Conservation (phyloP, 1,139 yeast genomes). For the Yamadazyma atlantica region DNA sequence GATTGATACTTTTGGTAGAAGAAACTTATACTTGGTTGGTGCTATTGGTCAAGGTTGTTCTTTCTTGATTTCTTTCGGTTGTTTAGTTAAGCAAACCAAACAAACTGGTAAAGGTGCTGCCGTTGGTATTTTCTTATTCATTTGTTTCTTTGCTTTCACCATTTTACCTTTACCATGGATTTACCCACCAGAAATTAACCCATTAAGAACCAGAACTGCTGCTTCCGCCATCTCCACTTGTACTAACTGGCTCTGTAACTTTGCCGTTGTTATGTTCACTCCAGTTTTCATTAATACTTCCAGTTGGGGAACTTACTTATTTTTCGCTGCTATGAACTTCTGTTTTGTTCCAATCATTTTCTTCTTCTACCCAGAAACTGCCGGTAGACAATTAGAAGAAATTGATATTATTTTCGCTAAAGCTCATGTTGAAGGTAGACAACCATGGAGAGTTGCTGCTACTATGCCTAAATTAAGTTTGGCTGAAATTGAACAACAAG, state of each 20-base stretch:
- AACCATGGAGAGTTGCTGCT: constrained; percentile 50
- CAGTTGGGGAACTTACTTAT: constrained; percentile 42
- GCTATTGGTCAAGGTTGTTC: constrained; percentile 44
- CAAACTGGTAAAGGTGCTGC: constrained; percentile 44
- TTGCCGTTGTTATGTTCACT: constrained; percentile 46
- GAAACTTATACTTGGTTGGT: constrained; percentile 52
- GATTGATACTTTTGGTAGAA: constrained; percentile 63
- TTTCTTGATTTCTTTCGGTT: constrained; percentile 38
- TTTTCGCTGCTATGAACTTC: constrained; percentile 38
- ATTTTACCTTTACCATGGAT: constrained; percentile 56
- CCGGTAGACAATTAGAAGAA: constrained; percentile 46
- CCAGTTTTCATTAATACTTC: constrained; percentile 38
- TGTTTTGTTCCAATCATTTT: constrained; percentile 37
- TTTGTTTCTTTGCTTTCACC: constrained; percentile 52
- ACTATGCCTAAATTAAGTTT: constrained; percentile 44
- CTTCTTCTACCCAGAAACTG: constrained; percentile 48
- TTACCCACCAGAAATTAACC: constrained; percentile 60
- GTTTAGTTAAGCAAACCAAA: constrained; percentile 31
- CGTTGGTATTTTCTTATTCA: constrained; percentile 51
- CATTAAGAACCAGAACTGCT: constrained; percentile 55
- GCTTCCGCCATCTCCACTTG: constrained; percentile 50
- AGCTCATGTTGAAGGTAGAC: constrained; percentile 43
- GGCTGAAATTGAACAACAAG: constrained; percentile 47
- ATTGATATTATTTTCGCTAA: constrained; percentile 45
- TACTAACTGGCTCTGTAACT: constrained; percentile 44